A percentile compares a stretch with the other conserved stretches of the same genome.
phyloP scores from a whole-genome alignment of 371 early-diverging fungal genomes.

The Syncephalastrum contaminatum region DNA sequence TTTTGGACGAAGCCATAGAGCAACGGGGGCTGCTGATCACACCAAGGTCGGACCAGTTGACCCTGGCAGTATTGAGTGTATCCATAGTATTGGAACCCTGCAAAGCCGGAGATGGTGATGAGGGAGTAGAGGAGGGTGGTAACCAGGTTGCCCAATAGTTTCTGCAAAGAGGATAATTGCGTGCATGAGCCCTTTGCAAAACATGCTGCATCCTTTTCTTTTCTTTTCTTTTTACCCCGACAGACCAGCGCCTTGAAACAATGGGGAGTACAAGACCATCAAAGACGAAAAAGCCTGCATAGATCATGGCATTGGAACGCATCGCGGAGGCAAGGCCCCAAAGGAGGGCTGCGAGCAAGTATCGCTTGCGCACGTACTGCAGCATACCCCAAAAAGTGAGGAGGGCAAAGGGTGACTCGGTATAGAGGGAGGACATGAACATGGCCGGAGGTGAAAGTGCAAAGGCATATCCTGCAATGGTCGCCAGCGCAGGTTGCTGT shows the following conservation, averaged over 20 bases:
- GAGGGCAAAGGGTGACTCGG: conserved; percentile 86
- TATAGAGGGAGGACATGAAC: conserved; percentile 88
- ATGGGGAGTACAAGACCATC: conserved; percentile 30
- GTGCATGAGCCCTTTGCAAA: not conserved
- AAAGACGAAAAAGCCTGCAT: conserved; percentile 81
- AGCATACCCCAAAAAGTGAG: conserved; percentile 81
- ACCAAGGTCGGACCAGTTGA: conserved; percentile 67
- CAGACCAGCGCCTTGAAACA: conserved; percentile 1
- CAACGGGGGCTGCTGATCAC: conserved; percentile 56
- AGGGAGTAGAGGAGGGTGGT: conserved; percentile 30
- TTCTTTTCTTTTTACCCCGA: conserved; percentile 5
- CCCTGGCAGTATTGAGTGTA: conserved; percentile 62
- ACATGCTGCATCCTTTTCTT: not conserved
- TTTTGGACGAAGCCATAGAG: conserved; percentile 86
- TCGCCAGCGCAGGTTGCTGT: conserved; percentile 54
- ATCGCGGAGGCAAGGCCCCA: conserved; percentile 65
- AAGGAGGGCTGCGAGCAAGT: conserved; percentile 37
- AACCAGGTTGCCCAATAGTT: not conserved
- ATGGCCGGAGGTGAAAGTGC: conserved; percentile 76
- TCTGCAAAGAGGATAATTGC: no score
- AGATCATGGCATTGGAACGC: conserved; percentile 83
- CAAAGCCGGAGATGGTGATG: conserved; percentile 57
- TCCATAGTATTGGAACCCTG: conserved; percentile 70
- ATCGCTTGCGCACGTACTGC: conserved; percentile 37
- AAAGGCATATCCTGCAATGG: conserved; percentile 70